Conservation (phyloP, 2,329 filamentous ascomycete genomes). For the Ceratocystis colombiana region DNA sequence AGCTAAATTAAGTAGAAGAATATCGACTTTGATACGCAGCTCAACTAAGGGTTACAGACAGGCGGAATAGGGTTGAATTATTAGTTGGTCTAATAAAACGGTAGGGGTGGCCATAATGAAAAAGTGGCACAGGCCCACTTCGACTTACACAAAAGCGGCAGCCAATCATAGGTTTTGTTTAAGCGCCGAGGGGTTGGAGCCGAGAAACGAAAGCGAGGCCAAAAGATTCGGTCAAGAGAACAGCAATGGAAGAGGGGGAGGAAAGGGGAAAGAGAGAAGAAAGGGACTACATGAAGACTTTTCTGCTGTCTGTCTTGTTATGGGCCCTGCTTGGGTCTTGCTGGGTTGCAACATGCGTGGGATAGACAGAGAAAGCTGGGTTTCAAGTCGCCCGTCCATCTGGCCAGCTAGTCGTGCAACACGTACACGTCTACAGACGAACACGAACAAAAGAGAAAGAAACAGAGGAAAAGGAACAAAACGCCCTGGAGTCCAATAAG, state of each 20-base stretch:
- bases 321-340: too few species aligned
- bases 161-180: neutral
- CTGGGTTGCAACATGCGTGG: too few species aligned
- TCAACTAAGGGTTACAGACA: neutral
- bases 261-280: neutral
- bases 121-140: conserved; percentile 9
- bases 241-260: neutral
- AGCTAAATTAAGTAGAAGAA: too few species aligned
- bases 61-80: neutral
- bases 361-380: too few species aligned
- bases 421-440: too few species aligned
- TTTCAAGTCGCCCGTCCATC: too few species aligned
- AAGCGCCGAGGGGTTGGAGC: conserved; percentile 15
- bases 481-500: conserved; percentile 4
- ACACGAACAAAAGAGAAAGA: neutral
- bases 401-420: too few species aligned
- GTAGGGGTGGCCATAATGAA: neutral
- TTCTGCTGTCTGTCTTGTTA: too few species aligned
- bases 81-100: neutral
- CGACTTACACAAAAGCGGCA: conserved; percentile 15
- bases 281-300: neutral
- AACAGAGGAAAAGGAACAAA: neutral
- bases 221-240: neutral
- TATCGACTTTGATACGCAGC: neutral
- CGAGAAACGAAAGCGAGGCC: conserved; percentile 8